Percentiles rank a stretch among this genome's conserved stretches.
phyloP scores from a whole-genome alignment of 192 early-diverging fungal genomes.

The Chytriomyces confervae region DNA sequence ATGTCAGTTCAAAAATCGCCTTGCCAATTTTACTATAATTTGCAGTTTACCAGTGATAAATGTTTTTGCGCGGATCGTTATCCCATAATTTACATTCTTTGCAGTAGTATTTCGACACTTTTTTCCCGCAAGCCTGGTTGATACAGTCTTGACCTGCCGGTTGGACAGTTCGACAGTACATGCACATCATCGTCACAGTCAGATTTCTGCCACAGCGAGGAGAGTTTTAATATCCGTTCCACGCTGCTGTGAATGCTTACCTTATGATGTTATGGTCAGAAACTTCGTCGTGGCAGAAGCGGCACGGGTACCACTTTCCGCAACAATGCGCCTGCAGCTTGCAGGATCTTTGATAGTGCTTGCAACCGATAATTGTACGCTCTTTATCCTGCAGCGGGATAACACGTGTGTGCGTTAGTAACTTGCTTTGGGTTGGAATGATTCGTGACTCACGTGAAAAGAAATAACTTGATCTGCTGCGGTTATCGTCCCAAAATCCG shows the following conservation, averaged over 20 bases:
- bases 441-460: constrained; percentile 49
- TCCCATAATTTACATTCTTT: constrained; percentile 90
- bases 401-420: neutral
- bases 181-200: constrained; percentile 88
- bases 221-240: neutral
- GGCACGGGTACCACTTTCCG: constrained; percentile 72
- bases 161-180: constrained; percentile 85
- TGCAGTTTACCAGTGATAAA: constrained; percentile 80
- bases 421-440: neutral
- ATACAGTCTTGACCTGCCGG: constrained; percentile 75
- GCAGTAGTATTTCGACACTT: constrained; percentile 85
- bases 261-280: constrained; percentile 71
- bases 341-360: constrained; percentile 75
- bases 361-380: constrained; percentile 67
- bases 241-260: constrained; percentile 43
- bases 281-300: constrained; percentile 79
- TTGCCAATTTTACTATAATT: neutral
- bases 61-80: constrained; percentile 76
- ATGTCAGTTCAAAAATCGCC: neutral
- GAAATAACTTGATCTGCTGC: constrained; percentile 53
- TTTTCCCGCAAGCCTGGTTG: constrained; percentile 61
- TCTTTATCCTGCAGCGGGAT: constrained; percentile 55
- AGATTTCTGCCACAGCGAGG: constrained; percentile 53
- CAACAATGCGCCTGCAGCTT: constrained; percentile 81
- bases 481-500: constrained; percentile 47